Percentiles rank a stretch among this genome's conserved stretches.
Conservation (phyloP, 2,329 filamentous ascomycete genomes). For the Xylariaceae sp. region DNA sequence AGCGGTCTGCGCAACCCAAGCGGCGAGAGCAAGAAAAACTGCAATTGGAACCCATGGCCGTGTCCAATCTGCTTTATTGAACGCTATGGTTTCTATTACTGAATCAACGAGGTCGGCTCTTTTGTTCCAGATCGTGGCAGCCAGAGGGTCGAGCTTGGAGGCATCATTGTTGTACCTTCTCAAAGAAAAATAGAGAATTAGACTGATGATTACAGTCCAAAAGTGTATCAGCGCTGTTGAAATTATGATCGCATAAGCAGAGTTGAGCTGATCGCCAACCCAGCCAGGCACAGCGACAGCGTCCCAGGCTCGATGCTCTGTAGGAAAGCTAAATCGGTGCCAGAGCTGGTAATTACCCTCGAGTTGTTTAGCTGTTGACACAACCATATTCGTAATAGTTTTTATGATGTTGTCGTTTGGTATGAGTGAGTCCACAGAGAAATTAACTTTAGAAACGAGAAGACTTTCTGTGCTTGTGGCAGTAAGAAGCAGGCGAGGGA, state of each 20-base stretch:
- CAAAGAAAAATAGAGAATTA: constrained; percentile 19
- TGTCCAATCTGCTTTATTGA: constrained; percentile 13
- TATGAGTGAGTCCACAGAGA: too few relatives aligned
- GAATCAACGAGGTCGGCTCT: constrained; percentile 13
- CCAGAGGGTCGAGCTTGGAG: constrained; percentile 6
- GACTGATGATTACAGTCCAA: constrained; percentile 15
- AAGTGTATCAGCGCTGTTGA: constrained; percentile 14
- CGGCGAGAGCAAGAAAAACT: constrained; percentile 19
- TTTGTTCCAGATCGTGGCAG: constrained; percentile 20
- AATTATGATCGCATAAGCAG: constrained; percentile 22
- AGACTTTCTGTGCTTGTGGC: too few relatives aligned
- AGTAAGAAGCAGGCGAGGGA: too few relatives aligned
- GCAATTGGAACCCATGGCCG: not conserved
- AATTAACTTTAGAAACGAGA: not conserved
- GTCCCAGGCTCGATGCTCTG: constrained; percentile 16
- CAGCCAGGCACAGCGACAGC: constrained; percentile 16
- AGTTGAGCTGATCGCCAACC: constrained; percentile 22
- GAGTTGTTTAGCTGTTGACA: constrained; percentile 21
- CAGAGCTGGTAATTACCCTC: constrained; percentile 21
- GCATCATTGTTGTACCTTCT: not conserved
- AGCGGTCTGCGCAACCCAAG: constrained; percentile 25
- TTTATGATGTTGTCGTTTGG: not conserved
- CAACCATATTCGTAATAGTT: constrained; percentile 14
- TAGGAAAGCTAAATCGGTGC: constrained; percentile 19
- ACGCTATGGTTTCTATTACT: constrained; percentile 11